Percentiles rank a stretch among this genome's conserved stretches.
Conservation (phyloP, 495 filamentous ascomycete species). For the Niebla homalea region DNA sequence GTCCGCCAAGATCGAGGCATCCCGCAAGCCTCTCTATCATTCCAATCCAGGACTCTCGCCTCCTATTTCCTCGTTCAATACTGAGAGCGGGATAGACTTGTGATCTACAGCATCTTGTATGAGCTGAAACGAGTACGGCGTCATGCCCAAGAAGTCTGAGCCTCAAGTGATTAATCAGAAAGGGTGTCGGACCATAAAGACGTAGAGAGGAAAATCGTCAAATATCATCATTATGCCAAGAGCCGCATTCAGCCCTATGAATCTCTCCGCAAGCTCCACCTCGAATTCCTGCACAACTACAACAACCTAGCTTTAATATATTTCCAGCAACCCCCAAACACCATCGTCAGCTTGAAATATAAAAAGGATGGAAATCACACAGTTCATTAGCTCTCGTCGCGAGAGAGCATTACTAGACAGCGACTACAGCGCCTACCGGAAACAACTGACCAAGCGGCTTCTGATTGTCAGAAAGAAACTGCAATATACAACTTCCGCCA, state of each 20-base stretch:
- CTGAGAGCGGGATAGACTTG: no score
- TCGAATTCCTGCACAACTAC: neutral
- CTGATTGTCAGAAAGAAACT: constrained; percentile 76
- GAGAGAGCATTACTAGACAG: constrained; percentile 75
- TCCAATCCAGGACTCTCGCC: constrained; percentile 17
- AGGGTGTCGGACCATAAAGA: no score
- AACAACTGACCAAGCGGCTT: constrained; percentile 65
- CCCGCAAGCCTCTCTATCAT: constrained; percentile 79
- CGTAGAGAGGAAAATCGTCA: no score
- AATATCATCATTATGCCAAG: no score
- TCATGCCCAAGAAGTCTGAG: neutral
- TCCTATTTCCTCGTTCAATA: no score
- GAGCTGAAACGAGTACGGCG: no score
- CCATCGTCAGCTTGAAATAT: neutral
- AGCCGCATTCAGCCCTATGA: no score
- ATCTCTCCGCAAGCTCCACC: neutral
- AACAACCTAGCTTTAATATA: neutral
- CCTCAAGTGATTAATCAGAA: neutral
- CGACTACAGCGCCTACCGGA: constrained; percentile 76
- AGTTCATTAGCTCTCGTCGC: constrained; percentile 59
- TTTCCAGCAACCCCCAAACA: neutral
- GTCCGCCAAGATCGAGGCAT: constrained; percentile 65
- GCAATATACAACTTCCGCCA: constrained; percentile 56
- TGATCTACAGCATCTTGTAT: neutral
- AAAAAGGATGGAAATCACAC: constrained; percentile 79